Evolutionary conservation across 768 basidiomycete genomes (phyloP).

Genomic region (Lenzites betulinus): DNA sequence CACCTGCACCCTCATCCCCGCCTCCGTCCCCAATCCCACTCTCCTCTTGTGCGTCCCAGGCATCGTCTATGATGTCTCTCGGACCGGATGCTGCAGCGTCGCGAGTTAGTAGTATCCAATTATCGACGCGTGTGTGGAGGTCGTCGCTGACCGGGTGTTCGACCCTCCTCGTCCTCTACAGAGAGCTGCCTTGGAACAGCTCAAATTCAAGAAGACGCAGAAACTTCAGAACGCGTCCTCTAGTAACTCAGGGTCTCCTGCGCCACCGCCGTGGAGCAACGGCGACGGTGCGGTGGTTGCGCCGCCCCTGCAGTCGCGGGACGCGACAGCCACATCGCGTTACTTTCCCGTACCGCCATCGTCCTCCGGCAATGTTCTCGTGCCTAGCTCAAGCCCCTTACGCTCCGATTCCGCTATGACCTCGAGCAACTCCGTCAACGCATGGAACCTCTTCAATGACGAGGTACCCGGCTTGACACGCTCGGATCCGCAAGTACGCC

Average conservation of each 20-base stretch:
- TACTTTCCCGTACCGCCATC: conserved; percentile 55
- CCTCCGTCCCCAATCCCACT: background rate
- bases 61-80: conserved; percentile 43
- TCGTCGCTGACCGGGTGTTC: conserved; percentile 16
- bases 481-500: conserved; percentile 40
- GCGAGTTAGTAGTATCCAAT: conserved; percentile 48
- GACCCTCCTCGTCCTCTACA: conserved; percentile 25
- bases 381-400: conserved; percentile 75
- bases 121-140: conserved; percentile 9
- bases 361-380: conserved; percentile 60
- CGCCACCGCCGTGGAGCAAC: conserved; percentile 23
- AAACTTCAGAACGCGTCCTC: conserved; percentile 30
- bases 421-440: conserved; percentile 41
- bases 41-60: background rate
- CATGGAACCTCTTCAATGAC: conserved; percentile 42
- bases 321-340: conserved; percentile 67
- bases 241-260: conserved; percentile 23
- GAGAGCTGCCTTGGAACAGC: conserved; percentile 47
- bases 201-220: conserved; percentile 48
- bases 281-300: conserved; percentile 23
- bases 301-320: conserved; percentile 71
- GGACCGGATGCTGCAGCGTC: conserved; percentile 45
- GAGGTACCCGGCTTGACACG: conserved; percentile 44
- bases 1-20: conserved; percentile 12
- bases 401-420: conserved; percentile 41